Evolutionary conservation across 1,139 yeast species (phyloP).

Genomic region (Suhomyces atakaporum): DNA sequence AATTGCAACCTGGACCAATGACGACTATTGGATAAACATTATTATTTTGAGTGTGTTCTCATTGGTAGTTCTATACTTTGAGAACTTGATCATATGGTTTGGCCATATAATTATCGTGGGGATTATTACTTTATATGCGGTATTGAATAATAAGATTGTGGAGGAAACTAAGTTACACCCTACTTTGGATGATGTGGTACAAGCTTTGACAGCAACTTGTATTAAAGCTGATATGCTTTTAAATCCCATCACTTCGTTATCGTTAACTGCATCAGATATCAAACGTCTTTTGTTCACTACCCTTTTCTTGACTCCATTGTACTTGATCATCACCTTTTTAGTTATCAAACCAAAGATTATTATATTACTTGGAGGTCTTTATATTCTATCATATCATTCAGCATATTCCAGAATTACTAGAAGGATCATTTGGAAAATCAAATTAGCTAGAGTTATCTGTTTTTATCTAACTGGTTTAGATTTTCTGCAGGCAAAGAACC

Average conservation of each 20-base stretch:
- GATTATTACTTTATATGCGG: conserved; percentile 64
- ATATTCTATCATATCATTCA: conserved; percentile 80
- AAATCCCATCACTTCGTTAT: conserved; percentile 72
- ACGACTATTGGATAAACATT: conserved; percentile 76
- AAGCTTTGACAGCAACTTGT: conserved; percentile 72
- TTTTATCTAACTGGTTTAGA: conserved; percentile 88
- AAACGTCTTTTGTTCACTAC: conserved; percentile 81
- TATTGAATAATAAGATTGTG: conserved; percentile 51
- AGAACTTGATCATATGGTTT: conserved; percentile 66
- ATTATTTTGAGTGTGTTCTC: conserved; percentile 60
- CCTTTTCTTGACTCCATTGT: conserved; percentile 80
- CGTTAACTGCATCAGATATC: conserved; percentile 74
- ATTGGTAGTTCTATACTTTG: conserved; percentile 70
- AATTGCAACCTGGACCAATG: conserved; percentile 88
- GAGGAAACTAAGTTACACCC: conserved; percentile 67
- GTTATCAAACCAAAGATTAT: conserved; percentile 72
- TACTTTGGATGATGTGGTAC: conserved; percentile 87
- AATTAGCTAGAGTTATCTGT: conserved; percentile 64
- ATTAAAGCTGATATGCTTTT: conserved; percentile 75
- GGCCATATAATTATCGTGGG: conserved; percentile 81
- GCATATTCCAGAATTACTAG: conserved; percentile 80
- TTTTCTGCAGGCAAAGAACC: conserved; percentile 58
- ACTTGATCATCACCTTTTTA: conserved; percentile 67
- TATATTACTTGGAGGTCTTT: conserved; percentile 59
- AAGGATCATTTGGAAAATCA: conserved; percentile 79